Base-by-base conservation (phyloP, 116 monocot genomes). In the Cymodocea nodosa region DNA sequence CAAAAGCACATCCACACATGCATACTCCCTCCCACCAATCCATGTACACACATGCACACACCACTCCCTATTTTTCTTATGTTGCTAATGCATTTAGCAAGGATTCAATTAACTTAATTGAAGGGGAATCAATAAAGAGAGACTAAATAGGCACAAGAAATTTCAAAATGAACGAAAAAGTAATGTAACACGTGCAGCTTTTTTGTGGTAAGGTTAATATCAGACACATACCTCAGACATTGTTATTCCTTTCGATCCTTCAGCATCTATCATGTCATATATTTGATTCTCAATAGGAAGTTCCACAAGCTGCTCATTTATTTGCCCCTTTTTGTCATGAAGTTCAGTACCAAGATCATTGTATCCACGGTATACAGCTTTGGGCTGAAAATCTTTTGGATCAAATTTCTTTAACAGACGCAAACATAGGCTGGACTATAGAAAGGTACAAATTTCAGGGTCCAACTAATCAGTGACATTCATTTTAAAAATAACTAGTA, bases 191-290 rank as follows among this genome's bases (percentile, higher is more conserved):
- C 3, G 30, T 1, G 1, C 3, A 30, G 30, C 30, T 30, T 30
- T 30, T 30, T 30, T 30, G 30, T 30, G 30, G 30, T 11, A 44
- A 44, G 44, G 44, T 62, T 35, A 62, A 15, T 48, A 19, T 50
- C 35, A 22, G 44, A 6, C 11, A 6, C 37, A 44, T 81, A 97
- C 97, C 97, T 91, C 86, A 68, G 72, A 22, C 56, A 82, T 79
- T 59, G 87, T 97, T 60, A 97, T 83, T 78, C 97, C 97, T 80
- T 80, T 88, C 22, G 74, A 56, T 35, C 97, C 92, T 82, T 78
- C 84, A 53, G 70, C 80, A 75, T 88, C 85, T 71, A 97, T 67
- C 74, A 91, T 82, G 70, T 97, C 97, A 84, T 91, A 97, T 73
- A 97, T 79, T 7, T 72, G 69, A 63, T 91, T 68, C 13, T 88